phyloP scores from a whole-genome alignment of 495 filamentous ascomycete species.

The Aspergillus hancockii region DNA sequence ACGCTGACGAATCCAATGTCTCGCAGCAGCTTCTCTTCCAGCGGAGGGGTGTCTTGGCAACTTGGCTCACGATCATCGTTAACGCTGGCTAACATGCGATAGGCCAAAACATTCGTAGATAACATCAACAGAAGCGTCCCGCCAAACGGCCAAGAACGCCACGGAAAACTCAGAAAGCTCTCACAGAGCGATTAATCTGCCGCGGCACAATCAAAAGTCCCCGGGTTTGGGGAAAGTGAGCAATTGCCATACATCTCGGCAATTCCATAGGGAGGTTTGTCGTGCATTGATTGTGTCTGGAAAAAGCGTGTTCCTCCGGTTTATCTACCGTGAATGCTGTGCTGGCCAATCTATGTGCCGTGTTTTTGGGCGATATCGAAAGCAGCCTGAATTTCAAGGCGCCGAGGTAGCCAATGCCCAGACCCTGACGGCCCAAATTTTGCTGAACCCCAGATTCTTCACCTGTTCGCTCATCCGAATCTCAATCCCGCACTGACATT shows the following conservation, averaged over 20 bases:
- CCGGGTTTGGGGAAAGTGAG: neutral
- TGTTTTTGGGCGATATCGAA: neutral
- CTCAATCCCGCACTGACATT: constrained; percentile 1
- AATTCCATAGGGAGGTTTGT: neutral
- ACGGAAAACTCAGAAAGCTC: neutral
- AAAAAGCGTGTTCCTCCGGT: neutral
- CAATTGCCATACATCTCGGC: neutral
- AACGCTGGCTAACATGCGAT: neutral
- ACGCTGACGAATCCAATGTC: neutral
- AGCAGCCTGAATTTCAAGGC: neutral
- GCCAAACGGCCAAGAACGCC: neutral
- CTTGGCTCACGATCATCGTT: neutral
- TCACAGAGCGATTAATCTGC: neutral
- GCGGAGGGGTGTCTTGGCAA: neutral
- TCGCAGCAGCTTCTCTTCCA: neutral
- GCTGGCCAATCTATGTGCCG: neutral
- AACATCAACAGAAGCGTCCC: neutral
- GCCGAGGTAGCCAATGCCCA: neutral
- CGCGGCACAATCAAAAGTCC: neutral
- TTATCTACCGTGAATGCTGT: neutral
- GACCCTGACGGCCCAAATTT: neutral
- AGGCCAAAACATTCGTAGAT: neutral
- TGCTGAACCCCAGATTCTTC: constrained; percentile 1
- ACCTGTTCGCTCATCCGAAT: constrained; percentile 7
- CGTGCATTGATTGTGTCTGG: neutral